Evolutionary conservation across 2,329 filamentous ascomycete species (phyloP).

Genomic region (Neophaeococcomyces aloes): DNA sequence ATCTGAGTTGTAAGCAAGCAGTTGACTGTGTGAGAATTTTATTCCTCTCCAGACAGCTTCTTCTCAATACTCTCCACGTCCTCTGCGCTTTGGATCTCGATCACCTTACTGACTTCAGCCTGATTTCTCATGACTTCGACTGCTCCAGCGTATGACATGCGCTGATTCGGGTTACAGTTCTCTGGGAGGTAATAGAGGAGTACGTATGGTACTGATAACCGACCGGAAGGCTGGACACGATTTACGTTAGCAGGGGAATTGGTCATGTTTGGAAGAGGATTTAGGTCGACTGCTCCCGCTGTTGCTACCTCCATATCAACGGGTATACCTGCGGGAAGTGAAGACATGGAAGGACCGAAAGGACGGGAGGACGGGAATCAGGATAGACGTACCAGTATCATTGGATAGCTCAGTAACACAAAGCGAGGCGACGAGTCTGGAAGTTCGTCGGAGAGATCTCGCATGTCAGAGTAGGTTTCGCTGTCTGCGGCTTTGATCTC

Average conservation of each 20-base stretch:
- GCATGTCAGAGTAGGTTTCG: constrained; percentile 69
- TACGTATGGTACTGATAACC: constrained; percentile 82
- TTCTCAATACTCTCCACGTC: constrained; percentile 73
- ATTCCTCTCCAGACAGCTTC: constrained; percentile 42
- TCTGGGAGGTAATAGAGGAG: constrained; percentile 89
- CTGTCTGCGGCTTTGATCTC: constrained; percentile 80
- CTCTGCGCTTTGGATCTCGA: constrained; percentile 72
- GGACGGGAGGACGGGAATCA: too few species aligned
- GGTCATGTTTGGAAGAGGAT: not conserved
- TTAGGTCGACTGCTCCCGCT: not conserved
- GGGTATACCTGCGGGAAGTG: too few species aligned
- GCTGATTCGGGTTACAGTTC: constrained; percentile 74
- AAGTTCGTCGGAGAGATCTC: constrained; percentile 74
- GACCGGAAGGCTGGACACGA: constrained; percentile 57
- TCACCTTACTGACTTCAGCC: constrained; percentile 74
- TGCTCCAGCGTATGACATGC: constrained; percentile 91
- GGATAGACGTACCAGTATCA: constrained; percentile 63
- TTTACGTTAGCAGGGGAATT: not conserved
- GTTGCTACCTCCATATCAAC: too few species aligned
- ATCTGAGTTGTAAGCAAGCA: too few species aligned
- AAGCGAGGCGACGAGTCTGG: constrained; percentile 88
- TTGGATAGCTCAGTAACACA: constrained; percentile 78
- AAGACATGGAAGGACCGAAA: too few species aligned
- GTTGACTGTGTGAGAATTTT: too few species aligned
- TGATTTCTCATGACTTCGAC: constrained; percentile 94